phyloP scores from a whole-genome alignment of 192 early-diverging fungal genomes.

The Coemansia sp. region DNA sequence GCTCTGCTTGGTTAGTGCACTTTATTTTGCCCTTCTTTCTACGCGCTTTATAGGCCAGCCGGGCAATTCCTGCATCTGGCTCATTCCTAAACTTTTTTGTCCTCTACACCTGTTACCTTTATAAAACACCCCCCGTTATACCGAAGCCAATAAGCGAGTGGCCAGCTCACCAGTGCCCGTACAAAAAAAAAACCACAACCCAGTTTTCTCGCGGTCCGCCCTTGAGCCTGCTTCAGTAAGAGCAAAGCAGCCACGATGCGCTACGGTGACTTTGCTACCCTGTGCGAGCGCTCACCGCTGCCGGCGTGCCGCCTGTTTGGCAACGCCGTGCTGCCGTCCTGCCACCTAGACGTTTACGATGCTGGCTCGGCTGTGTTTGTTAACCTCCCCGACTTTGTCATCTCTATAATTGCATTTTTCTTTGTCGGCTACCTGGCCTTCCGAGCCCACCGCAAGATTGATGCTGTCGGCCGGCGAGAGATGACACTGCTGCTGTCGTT shows the following conservation, averaged over 20 bases:
- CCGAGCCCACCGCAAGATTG: conserved; percentile 48
- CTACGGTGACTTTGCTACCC: conserved; percentile 52
- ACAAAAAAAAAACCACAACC: too few relatives aligned
- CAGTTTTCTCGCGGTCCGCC: too few relatives aligned
- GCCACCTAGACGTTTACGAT: conserved; percentile 21
- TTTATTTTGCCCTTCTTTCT: conserved; percentile 8
- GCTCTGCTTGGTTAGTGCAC: background rate
- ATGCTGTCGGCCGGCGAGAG: conserved; percentile 55
- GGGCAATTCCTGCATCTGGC: conserved; percentile 5
- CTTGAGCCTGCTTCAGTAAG: too few relatives aligned
- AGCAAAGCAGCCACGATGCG: conserved; percentile 41
- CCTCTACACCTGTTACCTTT: background rate
- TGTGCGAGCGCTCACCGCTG: conserved; percentile 49
- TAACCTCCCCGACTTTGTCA: conserved; percentile 52
- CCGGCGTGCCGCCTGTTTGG: conserved; percentile 50
- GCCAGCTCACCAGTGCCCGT: too few relatives aligned
- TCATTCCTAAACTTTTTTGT: background rate
- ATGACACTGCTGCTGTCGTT: conserved; percentile 46
- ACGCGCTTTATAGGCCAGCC: conserved; percentile 1
- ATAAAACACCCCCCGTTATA: background rate
- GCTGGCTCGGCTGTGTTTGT: conserved; percentile 31
- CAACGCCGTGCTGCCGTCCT: conserved; percentile 28
- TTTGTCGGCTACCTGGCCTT: conserved; percentile 43
- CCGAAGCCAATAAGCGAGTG: too few relatives aligned
- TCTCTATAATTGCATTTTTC: conserved; percentile 44